Percentiles rank a stretch among this genome's conserved stretches.
Conservation (phyloP, 179 eudicot species). For the Spinacia oleracea region DNA sequence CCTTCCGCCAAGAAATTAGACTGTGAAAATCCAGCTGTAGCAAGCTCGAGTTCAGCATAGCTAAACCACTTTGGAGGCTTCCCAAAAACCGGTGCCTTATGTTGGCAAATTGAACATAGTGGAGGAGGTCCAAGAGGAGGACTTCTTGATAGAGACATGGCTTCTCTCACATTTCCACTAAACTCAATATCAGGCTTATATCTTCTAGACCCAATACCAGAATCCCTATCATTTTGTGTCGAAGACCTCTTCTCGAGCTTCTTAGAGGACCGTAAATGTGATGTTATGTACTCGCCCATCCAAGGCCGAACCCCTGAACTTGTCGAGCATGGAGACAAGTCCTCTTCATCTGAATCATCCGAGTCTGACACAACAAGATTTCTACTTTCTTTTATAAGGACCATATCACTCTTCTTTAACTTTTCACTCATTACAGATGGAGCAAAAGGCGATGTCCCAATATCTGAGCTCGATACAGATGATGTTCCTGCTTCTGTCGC, state of each 20-base stretch:
- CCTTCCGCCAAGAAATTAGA: slow-evolving; percentile 97
- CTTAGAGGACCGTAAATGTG: slow-evolving; percentile 40
- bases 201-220: slow-evolving; percentile 44
- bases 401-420: slow-evolving; percentile 44
- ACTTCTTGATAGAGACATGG: slow-evolving; percentile 58
- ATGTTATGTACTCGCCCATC: slow-evolving; percentile 53
- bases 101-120: slow-evolving; percentile 87
- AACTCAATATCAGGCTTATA: slow-evolving; percentile 50
- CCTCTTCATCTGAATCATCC: slow-evolving; percentile 75
- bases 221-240: slow-evolving; percentile 52
- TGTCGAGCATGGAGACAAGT: slow-evolving; percentile 53
- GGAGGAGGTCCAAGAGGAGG: slow-evolving; percentile 92
- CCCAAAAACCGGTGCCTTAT: slow-evolving; percentile 85
- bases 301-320: slow-evolving; percentile 72
- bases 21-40: slow-evolving; percentile 81
- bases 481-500: slow-evolving; percentile 86
- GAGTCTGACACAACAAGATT: slow-evolving; percentile 47
- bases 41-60: slow-evolving; percentile 85
- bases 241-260: slow-evolving; percentile 45
- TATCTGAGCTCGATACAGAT: slow-evolving; percentile 87
- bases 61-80: slow-evolving; percentile 98
- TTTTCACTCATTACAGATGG: slow-evolving; percentile 34
- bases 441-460: slow-evolving; percentile 64
- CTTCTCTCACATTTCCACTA: slow-evolving; percentile 73
- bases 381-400: slow-evolving; percentile 37